Conservation (phyloP, 2,329 filamentous ascomycete species). For the Aspergillus sp. region DNA sequence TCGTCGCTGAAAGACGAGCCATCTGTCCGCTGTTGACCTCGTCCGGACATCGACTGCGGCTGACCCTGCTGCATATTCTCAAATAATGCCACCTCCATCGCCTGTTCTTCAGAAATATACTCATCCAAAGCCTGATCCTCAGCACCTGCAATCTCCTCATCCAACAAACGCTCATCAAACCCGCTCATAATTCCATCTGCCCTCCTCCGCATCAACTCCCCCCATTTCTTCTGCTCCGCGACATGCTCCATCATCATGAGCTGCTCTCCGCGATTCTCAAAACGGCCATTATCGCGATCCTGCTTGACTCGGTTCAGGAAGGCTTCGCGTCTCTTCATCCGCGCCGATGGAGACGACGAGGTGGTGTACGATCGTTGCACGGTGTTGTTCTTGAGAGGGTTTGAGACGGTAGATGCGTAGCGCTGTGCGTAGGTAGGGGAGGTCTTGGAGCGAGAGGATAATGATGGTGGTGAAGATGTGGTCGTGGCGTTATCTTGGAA, state of each 20-base stretch:
- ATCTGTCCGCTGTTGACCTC: not conserved
- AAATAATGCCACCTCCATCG: slow-evolving; percentile 25
- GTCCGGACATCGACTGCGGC: not conserved
- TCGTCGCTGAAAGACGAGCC: slow-evolving; percentile 43
- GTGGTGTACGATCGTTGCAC: not conserved
- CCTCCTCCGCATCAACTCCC: slow-evolving; percentile 31
- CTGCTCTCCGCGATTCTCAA: slow-evolving; percentile 38
- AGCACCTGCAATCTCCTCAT: slow-evolving; percentile 17
- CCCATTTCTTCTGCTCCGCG: slow-evolving; percentile 34
- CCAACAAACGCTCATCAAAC: slow-evolving; percentile 15
- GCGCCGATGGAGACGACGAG: slow-evolving; percentile 21
- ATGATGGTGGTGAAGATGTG: slow-evolving; percentile 4
- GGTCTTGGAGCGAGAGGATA: slow-evolving; percentile 11
- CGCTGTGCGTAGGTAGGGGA: slow-evolving; percentile 29
- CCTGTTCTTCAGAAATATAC: slow-evolving; percentile 30
- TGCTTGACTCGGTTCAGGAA: slow-evolving; percentile 39
- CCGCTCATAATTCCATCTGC: slow-evolving; percentile 21
- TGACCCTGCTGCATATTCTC: slow-evolving; percentile 11
- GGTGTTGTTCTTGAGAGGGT: slow-evolving; percentile 20
- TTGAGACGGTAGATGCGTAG: slow-evolving; percentile 29
- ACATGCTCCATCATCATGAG: slow-evolving; percentile 39
- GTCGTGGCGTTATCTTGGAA: not conserved
- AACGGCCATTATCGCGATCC: slow-evolving; percentile 34
- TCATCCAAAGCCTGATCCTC: slow-evolving; percentile 29
- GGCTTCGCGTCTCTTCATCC: slow-evolving; percentile 30